Evolutionary conservation across 495 filamentous ascomycete species (phyloP).

Genomic region (Aspergillus diversus): DNA sequence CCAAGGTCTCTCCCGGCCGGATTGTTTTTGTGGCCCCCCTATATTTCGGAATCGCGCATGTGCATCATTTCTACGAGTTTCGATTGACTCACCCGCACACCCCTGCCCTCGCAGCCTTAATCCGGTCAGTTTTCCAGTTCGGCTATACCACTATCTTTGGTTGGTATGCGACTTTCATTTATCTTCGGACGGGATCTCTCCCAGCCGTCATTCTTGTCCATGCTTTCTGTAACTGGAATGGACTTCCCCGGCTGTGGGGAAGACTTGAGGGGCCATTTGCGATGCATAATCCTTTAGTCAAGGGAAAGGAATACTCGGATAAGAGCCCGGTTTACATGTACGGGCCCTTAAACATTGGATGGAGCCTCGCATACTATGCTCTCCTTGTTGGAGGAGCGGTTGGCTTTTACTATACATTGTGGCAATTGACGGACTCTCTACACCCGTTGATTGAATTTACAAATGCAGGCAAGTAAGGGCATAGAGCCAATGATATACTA

Average conservation of each 20-base stretch:
- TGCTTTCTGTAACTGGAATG: constrained; percentile 90
- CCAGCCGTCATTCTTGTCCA: constrained; percentile 74
- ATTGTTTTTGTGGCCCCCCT: constrained; percentile 82
- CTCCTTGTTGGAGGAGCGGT: constrained; percentile 72
- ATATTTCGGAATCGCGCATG: constrained; percentile 92
- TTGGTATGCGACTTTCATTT: constrained; percentile 90
- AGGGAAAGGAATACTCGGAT: constrained; percentile 48
- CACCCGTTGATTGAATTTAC: constrained; percentile 42
- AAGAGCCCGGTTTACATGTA: constrained; percentile 22
- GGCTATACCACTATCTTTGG: constrained; percentile 93
- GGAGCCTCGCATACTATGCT: constrained; percentile 79
- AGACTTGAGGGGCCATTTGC: constrained; percentile 57
- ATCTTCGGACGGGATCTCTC: constrained; percentile 81
- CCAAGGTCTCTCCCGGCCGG: constrained; percentile 56
- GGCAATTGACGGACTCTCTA: constrained; percentile 68
- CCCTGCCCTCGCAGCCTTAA: constrained; percentile 57
- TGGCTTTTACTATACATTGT: constrained; percentile 69
- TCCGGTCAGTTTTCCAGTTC: constrained; percentile 82
- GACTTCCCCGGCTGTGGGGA: constrained; percentile 86
- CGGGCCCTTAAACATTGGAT: constrained; percentile 48
- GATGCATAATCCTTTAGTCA: constrained; percentile 33
- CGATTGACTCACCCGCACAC: constrained; percentile 76
- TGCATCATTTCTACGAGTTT: constrained; percentile 97
- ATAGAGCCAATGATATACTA: too few species aligned
- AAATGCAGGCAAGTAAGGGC: not conserved